Evolutionary conservation across 305 asterid genomes (phyloP), one percentile per base, ranked within the genome.

Genomic region (Salvia sclarea): DNA sequence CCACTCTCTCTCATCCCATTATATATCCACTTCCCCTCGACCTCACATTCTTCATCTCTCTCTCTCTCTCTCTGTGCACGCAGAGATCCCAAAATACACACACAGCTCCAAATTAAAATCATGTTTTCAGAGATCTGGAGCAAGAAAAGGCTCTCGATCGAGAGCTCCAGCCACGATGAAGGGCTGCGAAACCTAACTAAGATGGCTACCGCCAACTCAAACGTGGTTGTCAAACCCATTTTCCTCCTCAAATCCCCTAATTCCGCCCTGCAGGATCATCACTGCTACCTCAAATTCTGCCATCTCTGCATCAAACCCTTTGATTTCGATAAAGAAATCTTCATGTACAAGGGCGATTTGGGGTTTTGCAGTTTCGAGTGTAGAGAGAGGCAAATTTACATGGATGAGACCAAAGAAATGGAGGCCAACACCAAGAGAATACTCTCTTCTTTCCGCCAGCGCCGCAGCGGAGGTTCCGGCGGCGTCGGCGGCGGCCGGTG

Each of bases 361-460:
- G 87, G 87, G 25, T 82, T 82, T 59, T 82, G 86, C 72, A 82
- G 84, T 43, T 78, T 73, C 62, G 80, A 68, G 70, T 82, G 86
- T 12, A 76, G 86, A 70, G 86, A 82, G 21, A 76, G 86, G 65
- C 82, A 82, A 59, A 78, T 82, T 13, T 82, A 76, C 50, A 25
- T 79, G 70, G 86, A 82, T 24, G 86, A 81, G 64, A 61, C 73
- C 13, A 74, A 71, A 70, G 82, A 81, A 7, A 59, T 78, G 12
- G 86, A 81, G 45, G 63, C 53, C 35, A 72, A 79, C 5, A 72
- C 80, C 1, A 49, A 69, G 21, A 62, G 65, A 31, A 50, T 76
- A 1, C 13, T 82, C 44, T 47, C 71, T 0, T 60, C 77, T 57
- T 61, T 75, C 67, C 73, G 76, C 38, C 76, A 50, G 35, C 75